Conservation (phyloP, 1,284 basidiomycete species). For the Sanghuangporus weigelae region DNA sequence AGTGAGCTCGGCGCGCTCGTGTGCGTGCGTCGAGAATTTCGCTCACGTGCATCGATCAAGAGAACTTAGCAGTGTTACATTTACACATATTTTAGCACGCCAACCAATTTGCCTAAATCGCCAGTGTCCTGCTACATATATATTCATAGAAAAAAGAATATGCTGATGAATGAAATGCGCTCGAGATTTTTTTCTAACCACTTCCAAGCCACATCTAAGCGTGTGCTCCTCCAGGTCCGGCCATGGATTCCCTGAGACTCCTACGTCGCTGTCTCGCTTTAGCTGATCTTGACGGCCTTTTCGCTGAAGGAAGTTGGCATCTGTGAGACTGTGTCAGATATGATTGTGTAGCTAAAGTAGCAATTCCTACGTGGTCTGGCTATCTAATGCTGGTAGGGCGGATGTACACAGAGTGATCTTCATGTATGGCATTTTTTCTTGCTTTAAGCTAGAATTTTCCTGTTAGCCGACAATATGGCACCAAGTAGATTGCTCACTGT, state of each 20-base stretch:
- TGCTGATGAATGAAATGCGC: too few species aligned
- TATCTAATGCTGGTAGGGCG: conserved; percentile 39
- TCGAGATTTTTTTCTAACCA: too few species aligned
- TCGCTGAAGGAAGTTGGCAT: conserved; percentile 47
- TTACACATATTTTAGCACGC: background rate
- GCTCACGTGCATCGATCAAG: too few species aligned
- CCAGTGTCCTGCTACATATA: too few species aligned
- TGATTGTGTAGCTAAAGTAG: background rate
- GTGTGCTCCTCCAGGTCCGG: background rate
- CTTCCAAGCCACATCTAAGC: background rate
- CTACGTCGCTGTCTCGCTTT: conserved; percentile 51
- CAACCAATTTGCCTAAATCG: too few species aligned
- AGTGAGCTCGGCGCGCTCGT: background rate
- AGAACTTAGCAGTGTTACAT: background rate
- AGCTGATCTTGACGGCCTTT: conserved; percentile 53
- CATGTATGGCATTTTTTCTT: conserved; percentile 68
- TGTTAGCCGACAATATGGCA: background rate
- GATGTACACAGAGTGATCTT: conserved; percentile 59
- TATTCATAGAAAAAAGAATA: too few species aligned
- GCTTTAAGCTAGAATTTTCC: conserved; percentile 43
- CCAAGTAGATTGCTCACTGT: conserved; percentile 41
- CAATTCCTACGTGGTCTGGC: conserved; percentile 3
- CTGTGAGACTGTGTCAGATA: conserved; percentile 29
- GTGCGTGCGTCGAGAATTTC: too few species aligned
- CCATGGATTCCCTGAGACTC: conserved; percentile 27